These are phyloP conservation scores for Gastroboletus turbinatus DNA, from an alignment of 1,284 basidiomycete genomes.

Conservation along the genomic window DNA sequence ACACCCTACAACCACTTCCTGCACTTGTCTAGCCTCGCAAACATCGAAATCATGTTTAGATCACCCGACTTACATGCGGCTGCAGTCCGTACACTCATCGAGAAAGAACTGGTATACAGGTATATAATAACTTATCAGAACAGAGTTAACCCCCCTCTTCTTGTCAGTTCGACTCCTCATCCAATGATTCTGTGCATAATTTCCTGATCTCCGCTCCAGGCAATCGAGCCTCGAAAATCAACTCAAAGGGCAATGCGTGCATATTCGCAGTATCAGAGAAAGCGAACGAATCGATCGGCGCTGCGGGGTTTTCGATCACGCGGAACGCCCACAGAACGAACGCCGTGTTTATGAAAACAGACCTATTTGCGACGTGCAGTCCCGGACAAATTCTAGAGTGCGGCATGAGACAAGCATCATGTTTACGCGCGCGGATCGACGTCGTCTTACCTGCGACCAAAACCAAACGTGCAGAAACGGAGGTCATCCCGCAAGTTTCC, in stretches of 20 bases:
- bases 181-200: slow-evolving; percentile 8
- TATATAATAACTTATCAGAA: background rate
- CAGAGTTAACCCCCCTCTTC: no score
- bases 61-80: no score
- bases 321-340: slow-evolving; percentile 30
- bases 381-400: slow-evolving; percentile 27
- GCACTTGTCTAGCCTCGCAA: no score
- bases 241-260: slow-evolving; percentile 15
- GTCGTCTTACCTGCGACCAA: slow-evolving; percentile 48
- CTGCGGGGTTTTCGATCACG: slow-evolving; percentile 18
- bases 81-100: no score
- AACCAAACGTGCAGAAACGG: slow-evolving; percentile 56
- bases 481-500: slow-evolving; percentile 52
- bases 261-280: slow-evolving; percentile 20
- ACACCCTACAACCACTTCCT: no score
- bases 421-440: no score
- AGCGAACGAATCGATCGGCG: slow-evolving; percentile 23
- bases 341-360: slow-evolving; percentile 25
- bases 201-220: slow-evolving; percentile 1
- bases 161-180: background rate
- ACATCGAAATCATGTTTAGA: no score
- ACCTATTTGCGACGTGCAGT: slow-evolving; percentile 27
- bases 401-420: slow-evolving; percentile 1
- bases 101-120: no score
- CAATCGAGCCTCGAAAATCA: slow-evolving; percentile 16